phyloP scores from a whole-genome alignment of 106 monocot genomes.

The Cymbidium sinense region DNA sequence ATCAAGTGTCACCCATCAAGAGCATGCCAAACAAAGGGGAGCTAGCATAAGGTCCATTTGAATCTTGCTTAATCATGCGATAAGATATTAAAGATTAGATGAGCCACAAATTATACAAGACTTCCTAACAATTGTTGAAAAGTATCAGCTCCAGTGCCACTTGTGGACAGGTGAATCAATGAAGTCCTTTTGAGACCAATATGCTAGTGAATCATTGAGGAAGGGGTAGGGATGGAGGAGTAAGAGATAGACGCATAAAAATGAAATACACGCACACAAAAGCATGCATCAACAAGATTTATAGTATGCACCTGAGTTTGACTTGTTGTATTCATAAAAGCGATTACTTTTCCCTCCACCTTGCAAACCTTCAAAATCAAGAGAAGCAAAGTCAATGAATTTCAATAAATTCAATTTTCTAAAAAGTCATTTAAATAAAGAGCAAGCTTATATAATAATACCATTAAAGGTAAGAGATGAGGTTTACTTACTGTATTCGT shows the following conservation, averaged over 20 bases:
- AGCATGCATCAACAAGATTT: neutral
- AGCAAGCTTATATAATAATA: neutral
- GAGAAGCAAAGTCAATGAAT: neutral
- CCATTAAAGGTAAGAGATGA: neutral
- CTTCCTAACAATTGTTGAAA: neutral
- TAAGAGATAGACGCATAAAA: neutral
- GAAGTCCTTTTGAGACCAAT: neutral
- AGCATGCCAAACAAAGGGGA: neutral
- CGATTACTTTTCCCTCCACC: slow-evolving; percentile 7
- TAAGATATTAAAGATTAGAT: neutral
- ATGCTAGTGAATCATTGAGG: neutral
- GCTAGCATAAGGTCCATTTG: neutral
- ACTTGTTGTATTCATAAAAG: slow-evolving; percentile 5
- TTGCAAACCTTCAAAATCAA: slow-evolving; percentile 7
- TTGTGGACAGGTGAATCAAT: neutral
- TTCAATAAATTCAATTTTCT: neutral
- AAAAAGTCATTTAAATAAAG: neutral
- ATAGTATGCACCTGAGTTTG: slow-evolving; percentile 2
- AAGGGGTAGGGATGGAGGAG: neutral
- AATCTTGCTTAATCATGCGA: neutral
- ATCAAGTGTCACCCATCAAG: neutral
- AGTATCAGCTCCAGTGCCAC: neutral
- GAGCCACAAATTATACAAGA: neutral
- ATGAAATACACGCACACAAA: neutral
- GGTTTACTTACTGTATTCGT: slow-evolving; percentile 2